These are phyloP conservation scores for Comarum palustre DNA, from an alignment of 306 rosid genomes.

Conservation along the genomic window DNA sequence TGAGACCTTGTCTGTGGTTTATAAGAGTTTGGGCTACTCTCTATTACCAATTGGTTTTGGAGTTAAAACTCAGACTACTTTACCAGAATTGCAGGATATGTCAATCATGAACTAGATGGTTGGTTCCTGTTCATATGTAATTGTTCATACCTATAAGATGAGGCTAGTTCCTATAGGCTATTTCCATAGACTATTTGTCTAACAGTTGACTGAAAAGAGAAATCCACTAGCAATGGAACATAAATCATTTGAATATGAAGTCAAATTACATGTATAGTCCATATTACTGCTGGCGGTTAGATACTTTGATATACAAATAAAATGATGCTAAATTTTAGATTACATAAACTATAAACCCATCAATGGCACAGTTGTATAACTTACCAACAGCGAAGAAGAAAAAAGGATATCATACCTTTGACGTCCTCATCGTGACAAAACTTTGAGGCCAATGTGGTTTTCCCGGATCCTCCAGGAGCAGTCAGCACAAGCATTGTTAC, in stretches of 20 bases:
- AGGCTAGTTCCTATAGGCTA: neutral
- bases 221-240: neutral
- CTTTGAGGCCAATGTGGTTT: constrained; percentile 45
- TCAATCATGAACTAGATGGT: no score
- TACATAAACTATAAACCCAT: neutral
- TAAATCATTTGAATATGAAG: neutral
- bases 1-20: no score
- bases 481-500: constrained; percentile 40
- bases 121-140: neutral
- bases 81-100: no score
- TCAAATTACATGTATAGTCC: no score
- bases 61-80: no score
- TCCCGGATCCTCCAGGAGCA: constrained; percentile 53
- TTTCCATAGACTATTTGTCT: neutral
- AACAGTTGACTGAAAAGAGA: neutral
- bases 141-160: neutral
- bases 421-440: constrained; percentile 50
- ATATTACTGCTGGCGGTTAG: no score
- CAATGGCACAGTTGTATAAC: neutral
- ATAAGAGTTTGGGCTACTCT: no score
- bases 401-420: constrained; percentile 34
- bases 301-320: neutral
- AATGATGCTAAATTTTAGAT: neutral
- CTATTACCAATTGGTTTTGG: no score
- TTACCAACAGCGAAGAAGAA: neutral